Evolutionary conservation across 805 yeast genomes (phyloP), one percentile per base, ranked within the genome.

Genomic region (Ogataea sp.): DNA sequence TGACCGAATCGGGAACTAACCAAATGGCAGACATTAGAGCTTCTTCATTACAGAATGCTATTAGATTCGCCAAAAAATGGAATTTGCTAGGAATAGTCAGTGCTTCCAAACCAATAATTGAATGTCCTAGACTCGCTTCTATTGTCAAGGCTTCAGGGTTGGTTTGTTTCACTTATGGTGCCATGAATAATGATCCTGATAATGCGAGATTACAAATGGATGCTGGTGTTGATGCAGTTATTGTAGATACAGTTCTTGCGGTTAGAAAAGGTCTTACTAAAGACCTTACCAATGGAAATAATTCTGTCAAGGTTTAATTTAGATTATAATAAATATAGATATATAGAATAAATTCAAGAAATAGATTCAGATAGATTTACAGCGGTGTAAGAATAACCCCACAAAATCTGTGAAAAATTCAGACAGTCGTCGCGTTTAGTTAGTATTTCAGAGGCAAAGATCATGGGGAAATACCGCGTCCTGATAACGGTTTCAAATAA

Each of bases 211-310:
- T 83, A 41, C 96, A 90, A 60, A 81, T 90, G 81, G 78, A 77
- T 46, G 89, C 94, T 3, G 97, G 97, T 8, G 96, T 90, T 11
- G 97, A 90, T 67, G 98, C 98, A 0, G 97, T 90, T n/a, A 90
- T 90, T 62, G 97, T 86, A 3, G 97, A 90, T 61, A 80, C 86
- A 40, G 97, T 90, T 2, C 68, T 89, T 52, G 96, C 96, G 0
- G 94, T 89, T n/a, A 71, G 95, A 55, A 82, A 82, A 50, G 96
- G 85, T 7, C 68, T 89, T 44, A 73, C 63, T 2, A 57, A 55
- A 36, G 56, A 49, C 4, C 7, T 23, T 8, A 23, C 26, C 26
- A 11, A 23, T 23, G 11, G 26, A n/a, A n/a, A n/a, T n/a, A n/a
- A n/a, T n/a, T n/a, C n/a, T n/a, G n/a, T n/a, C n/a, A n/a, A n/a